Percentiles rank a stretch among this genome's conserved stretches.
Evolutionary conservation across 1,284 basidiomycete species (phyloP).

Genomic region (Tilletia indica): DNA sequence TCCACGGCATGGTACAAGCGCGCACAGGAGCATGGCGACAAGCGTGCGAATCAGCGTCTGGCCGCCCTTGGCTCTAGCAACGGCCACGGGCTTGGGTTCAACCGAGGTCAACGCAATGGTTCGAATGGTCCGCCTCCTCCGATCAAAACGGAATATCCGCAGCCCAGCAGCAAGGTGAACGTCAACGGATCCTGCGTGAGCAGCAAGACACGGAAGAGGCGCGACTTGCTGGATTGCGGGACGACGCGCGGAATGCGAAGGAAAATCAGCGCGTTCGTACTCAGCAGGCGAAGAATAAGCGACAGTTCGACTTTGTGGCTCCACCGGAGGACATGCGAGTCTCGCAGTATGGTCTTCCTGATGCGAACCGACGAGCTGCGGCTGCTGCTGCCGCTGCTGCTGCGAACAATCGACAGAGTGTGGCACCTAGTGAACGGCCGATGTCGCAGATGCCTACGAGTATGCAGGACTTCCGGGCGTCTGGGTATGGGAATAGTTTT

Average conservation of each 20-base stretch:
- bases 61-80: constrained; percentile 29
- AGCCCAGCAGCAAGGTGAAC: background rate
- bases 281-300: constrained; percentile 3
- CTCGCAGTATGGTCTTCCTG: constrained; percentile 7
- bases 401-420: constrained; percentile 6
- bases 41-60: constrained; percentile 84
- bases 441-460: background rate
- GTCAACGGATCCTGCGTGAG: background rate
- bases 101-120: background rate
- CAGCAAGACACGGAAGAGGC: background rate
- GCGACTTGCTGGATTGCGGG: background rate
- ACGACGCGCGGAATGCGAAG: background rate
- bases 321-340: constrained; percentile 1
- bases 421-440: constrained; percentile 13
- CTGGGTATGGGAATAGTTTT: background rate
- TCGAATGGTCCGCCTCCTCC: background rate
- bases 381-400: background rate
- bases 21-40: constrained; percentile 90
- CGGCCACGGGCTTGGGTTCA: background rate
- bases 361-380: background rate
- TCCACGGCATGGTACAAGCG: constrained; percentile 81
- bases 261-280: background rate
- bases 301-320: constrained; percentile 11
- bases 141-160: background rate
- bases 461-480: background rate